These are phyloP conservation scores for Starmerella sirachaensis DNA, from an alignment of 805 yeast genomes.

Conservation along the genomic window DNA sequence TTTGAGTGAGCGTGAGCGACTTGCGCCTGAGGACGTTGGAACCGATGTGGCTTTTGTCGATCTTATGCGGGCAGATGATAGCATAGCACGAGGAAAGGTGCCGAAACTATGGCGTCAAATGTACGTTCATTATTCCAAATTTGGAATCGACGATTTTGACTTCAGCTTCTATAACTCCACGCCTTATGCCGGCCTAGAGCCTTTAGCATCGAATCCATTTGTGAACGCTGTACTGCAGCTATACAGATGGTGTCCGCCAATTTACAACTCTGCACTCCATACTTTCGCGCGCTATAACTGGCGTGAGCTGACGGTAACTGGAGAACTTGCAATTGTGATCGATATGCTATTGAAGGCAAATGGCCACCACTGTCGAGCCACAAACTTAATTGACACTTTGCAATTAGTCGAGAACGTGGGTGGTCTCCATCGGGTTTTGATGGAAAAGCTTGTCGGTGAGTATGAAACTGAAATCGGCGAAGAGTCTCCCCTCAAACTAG, in stretches of 20 bases:
- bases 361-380: constrained; percentile 67
- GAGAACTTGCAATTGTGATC: constrained; percentile 77
- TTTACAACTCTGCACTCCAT: constrained; percentile 52
- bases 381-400: constrained; percentile 57
- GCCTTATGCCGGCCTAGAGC: constrained; percentile 70
- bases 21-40: constrained; percentile 20
- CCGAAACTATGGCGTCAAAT: constrained; percentile 69
- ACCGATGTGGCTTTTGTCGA: constrained; percentile 17
- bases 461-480: constrained; percentile 9
- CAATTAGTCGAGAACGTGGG: constrained; percentile 19
- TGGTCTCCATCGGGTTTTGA: constrained; percentile 1
- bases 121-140: constrained; percentile 70
- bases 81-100: constrained; percentile 29
- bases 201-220: constrained; percentile 66
- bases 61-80: constrained; percentile 10
- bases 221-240: constrained; percentile 71
- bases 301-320: constrained; percentile 36
- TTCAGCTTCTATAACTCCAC: constrained; percentile 75
- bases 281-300: constrained; percentile 39
- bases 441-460: constrained; percentile 4
- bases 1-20: constrained; percentile 43
- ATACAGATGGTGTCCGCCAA: constrained; percentile 60
- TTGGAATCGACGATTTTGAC: constrained; percentile 91
- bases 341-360: constrained; percentile 82
- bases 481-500: neutral